Conservation (phyloP, 2,329 filamentous ascomycete genomes). For the Curvularia eragrostidis region DNA sequence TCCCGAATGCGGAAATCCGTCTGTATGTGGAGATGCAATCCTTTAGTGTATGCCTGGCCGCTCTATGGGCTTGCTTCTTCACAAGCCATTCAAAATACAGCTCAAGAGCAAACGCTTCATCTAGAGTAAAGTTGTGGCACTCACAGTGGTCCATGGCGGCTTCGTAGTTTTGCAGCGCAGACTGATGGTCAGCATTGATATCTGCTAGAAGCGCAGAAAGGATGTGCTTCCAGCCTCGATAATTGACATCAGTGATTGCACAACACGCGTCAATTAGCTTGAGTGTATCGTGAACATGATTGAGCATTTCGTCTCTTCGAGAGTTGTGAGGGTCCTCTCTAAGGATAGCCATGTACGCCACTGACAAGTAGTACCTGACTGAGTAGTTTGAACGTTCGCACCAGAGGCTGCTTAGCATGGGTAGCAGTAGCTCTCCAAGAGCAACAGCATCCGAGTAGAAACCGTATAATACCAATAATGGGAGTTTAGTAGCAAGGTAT, state of each 20-base stretch:
- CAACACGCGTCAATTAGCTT: slow-evolving; percentile 70
- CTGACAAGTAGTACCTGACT: slow-evolving; percentile 52
- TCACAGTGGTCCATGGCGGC: slow-evolving; percentile 74
- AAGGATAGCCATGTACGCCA: slow-evolving; percentile 51
- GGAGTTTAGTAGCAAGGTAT: slow-evolving; percentile 66
- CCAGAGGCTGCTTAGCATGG: slow-evolving; percentile 53
- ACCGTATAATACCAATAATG: slow-evolving; percentile 53
- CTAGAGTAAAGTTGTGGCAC: slow-evolving; percentile 69
- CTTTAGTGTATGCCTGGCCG: slow-evolving; percentile 71
- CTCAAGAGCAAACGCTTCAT: slow-evolving; percentile 76
- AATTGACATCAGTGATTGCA: slow-evolving; percentile 71
- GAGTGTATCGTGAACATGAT: slow-evolving; percentile 62
- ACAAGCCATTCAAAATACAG: slow-evolving; percentile 76
- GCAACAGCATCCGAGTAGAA: slow-evolving; percentile 52
- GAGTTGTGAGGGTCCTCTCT: slow-evolving; percentile 46
- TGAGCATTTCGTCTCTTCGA: slow-evolving; percentile 58
- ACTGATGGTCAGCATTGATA: slow-evolving; percentile 59
- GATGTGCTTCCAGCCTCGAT: slow-evolving; percentile 71
- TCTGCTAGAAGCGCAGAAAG: slow-evolving; percentile 74
- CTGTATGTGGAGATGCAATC: slow-evolving; percentile 73
- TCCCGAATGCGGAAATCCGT: slow-evolving; percentile 71
- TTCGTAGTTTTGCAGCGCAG: slow-evolving; percentile 71
- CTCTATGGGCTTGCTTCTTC: slow-evolving; percentile 68
- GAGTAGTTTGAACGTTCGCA: slow-evolving; percentile 54
- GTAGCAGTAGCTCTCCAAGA: slow-evolving; percentile 52